Evolutionary conservation across 176 grass and related monocot species (phyloP), one percentile per base, ranked within the genome.

Genomic region (Chrysopogon serrulatus): DNA sequence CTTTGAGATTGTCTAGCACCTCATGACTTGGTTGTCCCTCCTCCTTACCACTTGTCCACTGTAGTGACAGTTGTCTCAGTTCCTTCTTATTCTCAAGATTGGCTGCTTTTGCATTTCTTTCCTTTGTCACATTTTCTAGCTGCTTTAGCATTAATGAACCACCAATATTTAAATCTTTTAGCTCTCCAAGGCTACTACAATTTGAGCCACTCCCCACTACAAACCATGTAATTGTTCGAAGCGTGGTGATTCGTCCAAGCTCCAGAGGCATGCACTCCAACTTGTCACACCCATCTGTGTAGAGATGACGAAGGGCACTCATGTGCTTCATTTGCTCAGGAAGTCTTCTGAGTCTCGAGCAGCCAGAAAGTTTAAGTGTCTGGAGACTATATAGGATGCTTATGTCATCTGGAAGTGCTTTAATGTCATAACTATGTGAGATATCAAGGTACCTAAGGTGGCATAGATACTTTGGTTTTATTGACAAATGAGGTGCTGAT

Each of bases 381-480:
- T 51, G 44, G 3, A 74, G 71, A 74, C 11, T 9, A 23, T 54
- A 54, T 9, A 54, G 19, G 51, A 54, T 54, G 51, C 51, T 54
- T 23, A 54, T 23, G 15, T 74, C 72, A 13, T 53, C 45, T 23
- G 82, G 82, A 76, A 84, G 33, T 76, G 10, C 60, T 23, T 27
- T 0, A 0, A 84, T 66, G 23, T 3, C 0, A 23, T n/a, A n/a
- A n/a, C 16, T 84, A 5, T 1, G 0, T 14, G 59, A 16, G 9
- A 74, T 15, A 67, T 76, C 71, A 53, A 84, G 82, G 6, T 54
- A 84, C 43, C 82, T 65, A 1, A 84, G 42, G 12, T 84, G 82
- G 26, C 51, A 43, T 1, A 76, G 24, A 30, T 54, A 6, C n/a
- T 67, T 84, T 66, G 82, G 45, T 40, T 66, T 84, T 10, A 84